Evolutionary conservation across 768 basidiomycete genomes (phyloP).

Genomic region (Asterophora parasitica): DNA sequence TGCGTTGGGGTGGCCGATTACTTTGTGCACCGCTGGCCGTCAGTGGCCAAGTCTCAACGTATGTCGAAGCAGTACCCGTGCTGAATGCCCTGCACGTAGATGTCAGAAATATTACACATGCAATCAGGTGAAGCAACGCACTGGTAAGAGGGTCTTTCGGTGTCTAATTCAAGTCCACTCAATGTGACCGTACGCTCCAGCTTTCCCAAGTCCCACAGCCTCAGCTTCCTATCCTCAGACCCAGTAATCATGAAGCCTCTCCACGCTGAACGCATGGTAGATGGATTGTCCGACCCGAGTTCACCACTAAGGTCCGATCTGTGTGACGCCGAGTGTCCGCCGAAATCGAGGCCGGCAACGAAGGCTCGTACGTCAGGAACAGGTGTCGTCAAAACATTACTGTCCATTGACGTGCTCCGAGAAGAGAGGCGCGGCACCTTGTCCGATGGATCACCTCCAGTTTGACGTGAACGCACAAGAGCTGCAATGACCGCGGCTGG

Average conservation of each 20-base stretch:
- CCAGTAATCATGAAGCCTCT: slow-evolving; percentile 82
- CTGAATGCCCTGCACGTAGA: slow-evolving; percentile 27
- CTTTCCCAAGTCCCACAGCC: slow-evolving; percentile 82
- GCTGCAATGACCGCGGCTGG: slow-evolving; percentile 77
- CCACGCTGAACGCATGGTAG: slow-evolving; percentile 33
- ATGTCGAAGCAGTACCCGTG: slow-evolving; percentile 42
- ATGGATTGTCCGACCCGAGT: slow-evolving; percentile 32
- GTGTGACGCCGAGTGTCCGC: slow-evolving; percentile 55
- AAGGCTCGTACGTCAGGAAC: slow-evolving; percentile 67
- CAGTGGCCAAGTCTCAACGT: slow-evolving; percentile 61
- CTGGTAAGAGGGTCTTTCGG: slow-evolving; percentile 77
- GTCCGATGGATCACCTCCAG: slow-evolving; percentile 15
- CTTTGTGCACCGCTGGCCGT: slow-evolving; percentile 41
- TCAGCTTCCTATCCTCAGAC: slow-evolving; percentile 83
- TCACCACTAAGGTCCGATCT: slow-evolving; percentile 44
- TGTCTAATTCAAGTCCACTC: slow-evolving; percentile 72
- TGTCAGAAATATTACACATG: not conserved
- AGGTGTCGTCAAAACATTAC: slow-evolving; percentile 39
- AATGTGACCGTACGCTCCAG: slow-evolving; percentile 72
- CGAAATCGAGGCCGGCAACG: slow-evolving; percentile 73
- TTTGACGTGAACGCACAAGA: slow-evolving; percentile 66
- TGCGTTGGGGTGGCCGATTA: slow-evolving; percentile 70
- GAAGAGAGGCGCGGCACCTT: slow-evolving; percentile 28
- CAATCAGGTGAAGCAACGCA: slow-evolving; percentile 24
- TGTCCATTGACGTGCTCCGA: slow-evolving; percentile 24